Base-by-base conservation (phyloP, 805 yeast species). In the Metschnikowia noctiluminum region DNA sequence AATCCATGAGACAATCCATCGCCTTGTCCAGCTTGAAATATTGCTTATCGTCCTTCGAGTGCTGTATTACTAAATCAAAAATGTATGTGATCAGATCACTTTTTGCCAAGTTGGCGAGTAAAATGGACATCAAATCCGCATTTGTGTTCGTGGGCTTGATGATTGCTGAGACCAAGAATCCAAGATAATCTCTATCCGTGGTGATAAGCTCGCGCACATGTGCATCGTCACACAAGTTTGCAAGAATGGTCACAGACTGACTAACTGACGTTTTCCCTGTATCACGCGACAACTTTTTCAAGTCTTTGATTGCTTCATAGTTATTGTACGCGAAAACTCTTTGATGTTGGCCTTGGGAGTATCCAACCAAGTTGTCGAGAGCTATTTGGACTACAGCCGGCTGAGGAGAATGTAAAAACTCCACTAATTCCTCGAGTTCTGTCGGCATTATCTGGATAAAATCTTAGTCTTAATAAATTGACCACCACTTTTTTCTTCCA, bases 41-140 rank as follows among this genome's bases (percentile, higher is more conserved):
- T 37, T 65, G 56, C 3, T 68, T 69, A 43, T 71, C 74, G 38
- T 78, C 77, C 13, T 67, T 61, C 27, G 65, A 53, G 50, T 58
- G 73, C 46, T 52, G 62, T 43, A 64, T 55, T 42, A 61, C 62
- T 50, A 69, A 55, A 26, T 64, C 62, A 67, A 88, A 75, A 0
- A 87, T 60, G 46, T 69, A 70, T 40, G 79, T 73, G 40, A 89
- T 81, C 15, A 71, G 68, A 58, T 87, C 89, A 55, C 81, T 81
- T 60, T 91, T 89, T 16, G 96, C 92, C 59, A 94, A 63, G 63
- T 94, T 94, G 28, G 96, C 82, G 56, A 94, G 76, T 50, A 94
- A 71, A 53, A 94, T 91, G 61, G 91, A 81, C 78, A 82, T 84
- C 53, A 89, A 76, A 58, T 90, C 97, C 6, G 95, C 87, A 63